Evolutionary conservation across 192 early-diverging fungal genomes (phyloP).

Genomic region (Rhizophagus sp.): DNA sequence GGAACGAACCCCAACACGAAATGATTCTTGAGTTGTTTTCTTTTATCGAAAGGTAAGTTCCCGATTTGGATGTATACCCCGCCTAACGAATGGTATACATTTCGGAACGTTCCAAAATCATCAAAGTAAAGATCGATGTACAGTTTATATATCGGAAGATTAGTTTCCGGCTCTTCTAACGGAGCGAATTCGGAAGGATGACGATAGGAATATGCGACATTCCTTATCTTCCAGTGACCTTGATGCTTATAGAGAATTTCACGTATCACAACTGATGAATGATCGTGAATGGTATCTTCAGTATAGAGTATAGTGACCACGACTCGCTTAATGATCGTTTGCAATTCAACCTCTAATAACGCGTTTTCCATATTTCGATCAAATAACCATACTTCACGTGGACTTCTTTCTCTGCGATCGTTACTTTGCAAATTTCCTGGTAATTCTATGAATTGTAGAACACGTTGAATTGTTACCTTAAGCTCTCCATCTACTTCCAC

Average conservation of each 20-base stretch:
- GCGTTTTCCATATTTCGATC: neutral
- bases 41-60: neutral
- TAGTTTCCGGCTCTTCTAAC: neutral
- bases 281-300: neutral
- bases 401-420: neutral
- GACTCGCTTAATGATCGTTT: neutral
- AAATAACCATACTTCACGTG: neutral
- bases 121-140: constrained; percentile 3
- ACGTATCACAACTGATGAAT: neutral
- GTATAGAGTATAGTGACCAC: neutral
- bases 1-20: no score
- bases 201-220: neutral
- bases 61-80: neutral
- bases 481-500: neutral
- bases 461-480: neutral
- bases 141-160: neutral
- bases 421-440: neutral
- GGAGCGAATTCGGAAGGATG: neutral
- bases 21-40: no score
- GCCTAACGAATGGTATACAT: neutral
- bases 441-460: neutral
- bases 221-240: neutral
- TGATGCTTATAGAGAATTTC: constrained; percentile 8
- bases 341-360: neutral
- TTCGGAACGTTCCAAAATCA: neutral